phyloP scores from a whole-genome alignment of 148 eudicot genomes.

The Persicaria tinctoria region DNA sequence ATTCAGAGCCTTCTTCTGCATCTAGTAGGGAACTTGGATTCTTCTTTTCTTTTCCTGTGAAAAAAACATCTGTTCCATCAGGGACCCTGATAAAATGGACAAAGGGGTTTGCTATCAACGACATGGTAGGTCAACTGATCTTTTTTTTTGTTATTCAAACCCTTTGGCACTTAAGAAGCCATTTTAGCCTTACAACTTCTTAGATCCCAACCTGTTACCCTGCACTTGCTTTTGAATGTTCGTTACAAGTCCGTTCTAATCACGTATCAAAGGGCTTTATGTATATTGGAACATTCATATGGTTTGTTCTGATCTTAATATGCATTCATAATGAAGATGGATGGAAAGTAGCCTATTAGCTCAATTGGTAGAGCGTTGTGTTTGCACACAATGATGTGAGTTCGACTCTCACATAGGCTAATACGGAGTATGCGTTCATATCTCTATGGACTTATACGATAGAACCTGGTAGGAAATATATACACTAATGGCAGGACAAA shows the following conservation, averaged over 20 bases:
- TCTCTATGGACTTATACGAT: too few relatives aligned
- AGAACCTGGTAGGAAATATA: too few relatives aligned
- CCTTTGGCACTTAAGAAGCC: not conserved
- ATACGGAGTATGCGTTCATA: too few relatives aligned
- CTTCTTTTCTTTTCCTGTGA: slow-evolving; percentile 93
- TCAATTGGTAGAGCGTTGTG: too few relatives aligned
- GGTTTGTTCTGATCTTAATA: too few relatives aligned
- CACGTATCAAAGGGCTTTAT: too few relatives aligned
- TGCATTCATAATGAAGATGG: too few relatives aligned
- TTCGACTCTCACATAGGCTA: too few relatives aligned
- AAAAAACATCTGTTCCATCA: slow-evolving; percentile 61
- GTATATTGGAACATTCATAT: too few relatives aligned
- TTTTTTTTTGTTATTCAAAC: not conserved
- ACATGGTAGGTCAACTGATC: slow-evolving; percentile 58
- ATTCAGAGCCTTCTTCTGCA: slow-evolving; percentile 25
- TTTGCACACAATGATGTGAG: too few relatives aligned
- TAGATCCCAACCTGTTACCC: not conserved
- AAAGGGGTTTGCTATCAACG: slow-evolving; percentile 67
- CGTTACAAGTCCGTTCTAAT: not conserved
- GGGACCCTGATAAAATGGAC: slow-evolving; percentile 83
- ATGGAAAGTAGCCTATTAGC: too few relatives aligned
- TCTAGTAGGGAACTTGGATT: slow-evolving; percentile 59
- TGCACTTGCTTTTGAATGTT: not conserved
- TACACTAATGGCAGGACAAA: too few relatives aligned
- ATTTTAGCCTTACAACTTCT: not conserved